Base-by-base conservation (phyloP, 139 green algal species). In the Picochlorum sp. region DNA sequence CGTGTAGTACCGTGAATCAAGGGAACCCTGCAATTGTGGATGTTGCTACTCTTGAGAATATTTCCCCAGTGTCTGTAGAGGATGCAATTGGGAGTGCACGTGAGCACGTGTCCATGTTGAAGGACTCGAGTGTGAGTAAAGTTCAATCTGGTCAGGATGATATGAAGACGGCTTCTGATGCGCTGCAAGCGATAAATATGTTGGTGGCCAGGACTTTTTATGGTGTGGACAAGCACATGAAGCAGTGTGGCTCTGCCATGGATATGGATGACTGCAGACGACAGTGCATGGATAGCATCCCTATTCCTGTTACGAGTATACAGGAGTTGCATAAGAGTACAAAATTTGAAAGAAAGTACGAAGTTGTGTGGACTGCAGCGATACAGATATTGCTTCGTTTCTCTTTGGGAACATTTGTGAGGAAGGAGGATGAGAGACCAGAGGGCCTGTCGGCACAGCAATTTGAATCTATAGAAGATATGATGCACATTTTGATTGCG, bases 401-500 rank as follows among this genome's bases (percentile, higher is more conserved):
- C 47, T 54, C 8, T 21, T 26, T 54, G 16, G 47, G 47, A 20
- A 54, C 6, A 26, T 54, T 20, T 13, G n/a, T 20, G 18, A 54
- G 18, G n/a, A 54, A 54, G n/a, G 15, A 54, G 6, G 47, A 54
- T 54, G 47, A 54, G n/a, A 54, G 47, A 13, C n/a, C 47, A 13
- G 47, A 54, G 11, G 47, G 47, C 47, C 6, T 54, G 8, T 54
- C 47, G 15, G 1, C 9, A 21, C 16, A 26, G 7, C 18, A 54
- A 23, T 54, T 54, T 21, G 47, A 54, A 54, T 20, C 5, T 5
- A 54, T 54, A 20, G 47, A 54, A 2, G 16, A 26, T 54, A 18
- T 54, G 16, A 54, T 54, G 47, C 51, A 59, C 2, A 14, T 59
- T 34, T 30, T 65, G n/a, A 23, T 59, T 30, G 41, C 58, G 16